phyloP scores from a whole-genome alignment of 768 basidiomycete genomes.

The Gloeophyllum trabeum region DNA sequence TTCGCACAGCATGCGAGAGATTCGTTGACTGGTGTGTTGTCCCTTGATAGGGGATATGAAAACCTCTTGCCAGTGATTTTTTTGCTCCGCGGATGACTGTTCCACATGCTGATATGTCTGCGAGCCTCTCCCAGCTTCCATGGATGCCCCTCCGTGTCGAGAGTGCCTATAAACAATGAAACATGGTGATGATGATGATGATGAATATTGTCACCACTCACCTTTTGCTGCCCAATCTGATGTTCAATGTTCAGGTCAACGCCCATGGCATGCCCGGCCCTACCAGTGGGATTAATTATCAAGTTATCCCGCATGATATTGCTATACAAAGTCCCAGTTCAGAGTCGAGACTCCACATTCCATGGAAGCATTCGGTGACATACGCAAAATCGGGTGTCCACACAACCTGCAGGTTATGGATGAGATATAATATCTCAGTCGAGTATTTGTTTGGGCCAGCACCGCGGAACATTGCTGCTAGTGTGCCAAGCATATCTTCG shows the following conservation, averaged over 20 bases:
- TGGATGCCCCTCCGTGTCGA: too few species aligned
- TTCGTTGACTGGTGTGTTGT: not conserved
- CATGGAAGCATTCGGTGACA: constrained; percentile 1
- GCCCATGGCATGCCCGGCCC: constrained; percentile 6
- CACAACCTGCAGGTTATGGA: constrained; percentile 14
- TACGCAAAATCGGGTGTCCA: constrained; percentile 23
- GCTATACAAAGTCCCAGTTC: constrained; percentile 8
- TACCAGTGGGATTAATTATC: constrained; percentile 21
- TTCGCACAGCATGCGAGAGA: not conserved
- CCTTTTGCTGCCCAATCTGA: constrained; percentile 14
- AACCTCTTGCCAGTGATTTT: not conserved
- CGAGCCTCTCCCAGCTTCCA: not conserved
- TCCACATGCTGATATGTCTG: not conserved
- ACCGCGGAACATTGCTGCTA: constrained; percentile 11
- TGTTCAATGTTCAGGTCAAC: constrained; percentile 23
- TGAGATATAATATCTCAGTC: constrained; percentile 9
- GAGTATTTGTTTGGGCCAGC: constrained; percentile 13
- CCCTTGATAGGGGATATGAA: not conserved
- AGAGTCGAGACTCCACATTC: too few species aligned
- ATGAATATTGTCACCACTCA: too few species aligned
- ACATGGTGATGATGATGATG: too few species aligned
- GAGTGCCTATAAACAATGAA: too few species aligned
- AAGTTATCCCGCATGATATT: constrained; percentile 25
- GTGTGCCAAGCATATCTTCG: constrained; percentile 14
- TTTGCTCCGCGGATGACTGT: not conserved